Evolutionary conservation across 176 grass and related monocot genomes (phyloP), one percentile per base, ranked within the genome.

Genomic region (Oryza coarctata): DNA sequence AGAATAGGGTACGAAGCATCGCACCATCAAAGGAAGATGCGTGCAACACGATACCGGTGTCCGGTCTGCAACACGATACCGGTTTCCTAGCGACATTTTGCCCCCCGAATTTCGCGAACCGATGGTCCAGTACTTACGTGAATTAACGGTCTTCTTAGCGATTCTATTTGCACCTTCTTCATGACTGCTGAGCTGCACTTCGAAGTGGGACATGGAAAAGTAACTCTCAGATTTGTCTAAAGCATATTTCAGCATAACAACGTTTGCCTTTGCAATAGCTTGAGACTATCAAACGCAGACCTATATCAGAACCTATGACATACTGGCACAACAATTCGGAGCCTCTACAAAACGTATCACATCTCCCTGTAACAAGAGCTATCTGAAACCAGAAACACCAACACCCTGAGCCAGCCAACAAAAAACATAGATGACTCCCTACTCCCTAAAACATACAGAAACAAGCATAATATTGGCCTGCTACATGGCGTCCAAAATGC

Each of bases 401-500:
- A 17, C 39, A 72, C 43, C 44, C 52, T 44, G 75, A 75, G 76
- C 30, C 49, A 80, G 76, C 62, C 87, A 89, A 80, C 76, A 63
- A 88, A 74, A 58, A 74, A 70, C 62, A 62, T 15, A 74, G 47
- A 75, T 9, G 63, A 80, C 81, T 84, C 82, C 47, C 20, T 13
- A 39, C 12, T 49, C 69, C 75, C 39, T 73, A 68, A 40, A 83
- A 76, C 20, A 58, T 25, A 65, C 30, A 82, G 73, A 82, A 75
- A 0, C 30, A 35, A 78, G 25, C 31, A 75, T 62, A 73, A 30
- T 15, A 81, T 68, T 52, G 44, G 12, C 40, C 73, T 79, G 36
- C 39, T 75, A 52, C 76, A 49, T 43, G 15, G 61, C 71, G 38
- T 80, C 83, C 87, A 72, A 72, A 82, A 70, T 80, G 65, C 70